These are phyloP conservation scores for Pythium periplocum DNA, from an alignment of 352 stramenopile genomes.

Conservation along the genomic window DNA sequence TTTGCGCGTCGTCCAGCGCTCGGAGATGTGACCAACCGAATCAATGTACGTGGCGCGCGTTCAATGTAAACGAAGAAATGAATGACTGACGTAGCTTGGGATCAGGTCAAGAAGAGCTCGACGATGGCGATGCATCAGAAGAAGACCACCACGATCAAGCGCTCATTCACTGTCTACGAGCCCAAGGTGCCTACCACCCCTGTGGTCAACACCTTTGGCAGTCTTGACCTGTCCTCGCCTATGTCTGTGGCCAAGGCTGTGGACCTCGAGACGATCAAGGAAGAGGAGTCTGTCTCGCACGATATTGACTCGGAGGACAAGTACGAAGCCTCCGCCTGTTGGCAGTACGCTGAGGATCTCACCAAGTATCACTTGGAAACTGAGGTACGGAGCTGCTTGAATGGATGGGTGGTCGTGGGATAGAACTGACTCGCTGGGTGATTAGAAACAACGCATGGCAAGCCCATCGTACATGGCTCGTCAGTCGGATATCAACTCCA, in stretches of 20 bases:
- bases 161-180: slow-evolving; percentile 16
- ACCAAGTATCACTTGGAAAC: slow-evolving; percentile 70
- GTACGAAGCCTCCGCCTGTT: slow-evolving; percentile 50
- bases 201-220: slow-evolving; percentile 29
- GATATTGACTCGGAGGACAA: slow-evolving; percentile 81
- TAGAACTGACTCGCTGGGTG: no score
- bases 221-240: slow-evolving; percentile 26
- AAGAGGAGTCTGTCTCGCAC: slow-evolving; percentile 26
- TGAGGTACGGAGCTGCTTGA: slow-evolving; percentile 2
- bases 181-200: slow-evolving; percentile 21
- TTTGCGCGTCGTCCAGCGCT: slow-evolving; percentile 36
- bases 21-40: slow-evolving; percentile 70
- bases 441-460: slow-evolving; percentile 53
- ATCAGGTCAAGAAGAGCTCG: slow-evolving; percentile 57
- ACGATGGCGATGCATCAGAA: slow-evolving; percentile 40
- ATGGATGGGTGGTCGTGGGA: no score
- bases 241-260: slow-evolving; percentile 12
- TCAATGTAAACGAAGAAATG: no score
- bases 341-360: slow-evolving; percentile 83
- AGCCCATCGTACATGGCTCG: slow-evolving; percentile 71
- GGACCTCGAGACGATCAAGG: slow-evolving; percentile 20
- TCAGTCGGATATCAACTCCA: slow-evolving; percentile 98
- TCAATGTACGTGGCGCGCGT: slow-evolving; percentile 35
- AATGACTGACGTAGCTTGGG: no score
- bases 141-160: slow-evolving; percentile 34